Evolutionary conservation across 2,329 filamentous ascomycete genomes (phyloP).

Genomic region (Neobulgaria alba): DNA sequence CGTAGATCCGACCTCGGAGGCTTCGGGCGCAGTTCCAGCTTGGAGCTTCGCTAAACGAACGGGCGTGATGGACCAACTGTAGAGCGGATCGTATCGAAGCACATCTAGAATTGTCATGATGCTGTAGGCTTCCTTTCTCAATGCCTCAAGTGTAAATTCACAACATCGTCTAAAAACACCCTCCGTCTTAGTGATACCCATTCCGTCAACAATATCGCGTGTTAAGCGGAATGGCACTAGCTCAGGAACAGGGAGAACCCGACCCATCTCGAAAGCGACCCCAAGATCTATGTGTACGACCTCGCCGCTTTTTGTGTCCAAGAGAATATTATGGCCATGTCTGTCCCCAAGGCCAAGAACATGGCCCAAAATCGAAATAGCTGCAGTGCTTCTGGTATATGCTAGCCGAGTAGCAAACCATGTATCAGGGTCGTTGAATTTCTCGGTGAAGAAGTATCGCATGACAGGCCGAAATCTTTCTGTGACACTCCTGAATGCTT

Average conservation of each 20-base stretch:
- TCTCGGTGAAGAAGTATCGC: constrained; percentile 95
- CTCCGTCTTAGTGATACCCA: constrained; percentile 92
- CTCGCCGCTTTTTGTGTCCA: constrained; percentile 84
- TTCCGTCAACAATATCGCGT: constrained; percentile 89
- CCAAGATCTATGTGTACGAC: constrained; percentile 96
- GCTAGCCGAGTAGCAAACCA: constrained; percentile 88
- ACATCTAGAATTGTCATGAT: constrained; percentile 99
- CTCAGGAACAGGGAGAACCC: constrained; percentile 90
- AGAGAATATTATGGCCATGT: constrained; percentile 92
- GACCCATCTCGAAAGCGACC: constrained; percentile 92
- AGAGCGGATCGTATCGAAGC: constrained; percentile 92
- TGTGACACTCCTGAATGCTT: constrained; percentile 68
- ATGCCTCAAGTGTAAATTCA: constrained; percentile 90
- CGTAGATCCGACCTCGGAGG: constrained; percentile 26
- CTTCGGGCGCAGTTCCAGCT: constrained; percentile 39
- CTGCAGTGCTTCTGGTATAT: constrained; percentile 87
- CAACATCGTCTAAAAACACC: constrained; percentile 97
- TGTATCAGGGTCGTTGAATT: constrained; percentile 86
- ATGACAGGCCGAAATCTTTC: constrained; percentile 86
- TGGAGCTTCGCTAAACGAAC: constrained; percentile 56
- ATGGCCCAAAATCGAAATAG: constrained; percentile 90
- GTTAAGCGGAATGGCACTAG: constrained; percentile 93
- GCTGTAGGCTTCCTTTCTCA: constrained; percentile 89
- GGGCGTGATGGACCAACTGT: constrained; percentile 86
- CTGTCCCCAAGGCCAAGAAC: constrained; percentile 88